phyloP scores from a whole-genome alignment of 305 asterid genomes.

The Fraxinus albicans region DNA sequence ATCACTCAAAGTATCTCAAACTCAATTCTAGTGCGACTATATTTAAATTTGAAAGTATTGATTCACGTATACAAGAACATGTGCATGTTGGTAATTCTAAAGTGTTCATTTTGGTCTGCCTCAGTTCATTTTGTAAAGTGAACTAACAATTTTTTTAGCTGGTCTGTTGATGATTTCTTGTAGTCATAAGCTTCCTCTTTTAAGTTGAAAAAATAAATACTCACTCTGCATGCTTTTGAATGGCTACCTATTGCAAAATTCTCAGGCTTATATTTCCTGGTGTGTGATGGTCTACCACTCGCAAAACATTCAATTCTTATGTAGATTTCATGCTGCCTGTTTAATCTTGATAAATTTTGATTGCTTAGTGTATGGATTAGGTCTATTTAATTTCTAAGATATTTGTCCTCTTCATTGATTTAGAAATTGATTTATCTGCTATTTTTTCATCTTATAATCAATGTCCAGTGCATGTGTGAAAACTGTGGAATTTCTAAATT shows the following conservation, averaged over 20 bases:
- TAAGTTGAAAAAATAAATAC: neutral
- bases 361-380: slow-evolving; percentile 17
- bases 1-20: neutral
- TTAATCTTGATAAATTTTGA: slow-evolving; percentile 9
- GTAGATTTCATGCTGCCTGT: slow-evolving; percentile 15
- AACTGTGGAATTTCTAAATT: slow-evolving; percentile 7
- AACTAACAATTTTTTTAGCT: neutral
- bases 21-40: slow-evolving; percentile 12
- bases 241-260: slow-evolving; percentile 1
- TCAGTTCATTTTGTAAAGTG: neutral
- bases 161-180: neutral
- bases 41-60: neutral
- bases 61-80: neutral
- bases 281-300: slow-evolving; percentile 8
- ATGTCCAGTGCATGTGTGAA: neutral
- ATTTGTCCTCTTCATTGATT: neutral
- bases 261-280: neutral
- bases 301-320: slow-evolving; percentile 2
- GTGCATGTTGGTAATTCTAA: slow-evolving; percentile 7
- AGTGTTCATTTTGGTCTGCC: neutral
- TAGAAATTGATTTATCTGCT: neutral
- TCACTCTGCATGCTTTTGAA: neutral
- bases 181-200: neutral
- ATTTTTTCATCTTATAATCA: neutral
- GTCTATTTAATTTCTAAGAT: neutral